A percentile compares a stretch with the other conserved stretches of the same genome.
Evolutionary conservation across 768 basidiomycete species (phyloP).

Genomic region (Porphyrellus cyaneotinctus): DNA sequence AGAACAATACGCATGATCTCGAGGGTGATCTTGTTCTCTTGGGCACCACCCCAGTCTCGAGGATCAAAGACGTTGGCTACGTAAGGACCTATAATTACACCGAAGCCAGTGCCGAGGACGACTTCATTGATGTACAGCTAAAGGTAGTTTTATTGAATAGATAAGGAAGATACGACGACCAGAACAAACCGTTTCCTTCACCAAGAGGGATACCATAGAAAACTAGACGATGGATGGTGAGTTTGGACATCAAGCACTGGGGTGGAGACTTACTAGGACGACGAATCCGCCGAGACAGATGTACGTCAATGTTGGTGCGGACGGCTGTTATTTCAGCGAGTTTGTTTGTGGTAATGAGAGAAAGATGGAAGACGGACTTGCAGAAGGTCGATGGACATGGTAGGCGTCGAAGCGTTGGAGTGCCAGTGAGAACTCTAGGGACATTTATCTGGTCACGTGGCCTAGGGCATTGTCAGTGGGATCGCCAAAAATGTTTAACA

Average conservation of each 20-base stretch:
- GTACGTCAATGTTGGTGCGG: conserved; percentile 52
- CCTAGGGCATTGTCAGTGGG: neutral
- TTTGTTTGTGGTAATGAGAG: conserved; percentile 11
- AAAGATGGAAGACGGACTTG: conserved; percentile 20
- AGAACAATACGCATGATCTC: conserved; percentile 88
- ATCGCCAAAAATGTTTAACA: neutral
- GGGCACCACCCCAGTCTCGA: conserved; percentile 63
- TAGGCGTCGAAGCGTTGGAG: neutral
- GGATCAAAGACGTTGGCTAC: conserved; percentile 72
- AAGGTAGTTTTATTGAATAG: neutral
- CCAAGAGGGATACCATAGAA: conserved; percentile 75
- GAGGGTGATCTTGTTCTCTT: conserved; percentile 62
- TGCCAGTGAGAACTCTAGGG: too few relatives aligned
- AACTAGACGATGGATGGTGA: conserved; percentile 45
- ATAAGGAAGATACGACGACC: neutral
- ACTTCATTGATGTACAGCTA: conserved; percentile 92
- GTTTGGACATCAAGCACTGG: neutral
- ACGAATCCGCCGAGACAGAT: conserved; percentile 58
- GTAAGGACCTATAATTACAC: conserved; percentile 64
- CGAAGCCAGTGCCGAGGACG: conserved; percentile 76
- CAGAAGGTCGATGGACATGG: conserved; percentile 22
- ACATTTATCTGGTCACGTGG: neutral
- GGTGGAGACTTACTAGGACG: conserved; percentile 36
- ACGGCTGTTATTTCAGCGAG: conserved; percentile 40
- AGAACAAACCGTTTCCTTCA: conserved; percentile 68